Base-by-base conservation (phyloP, 2,329 filamentous ascomycete species). In the Pseudogymnoascus pannorum region DNA sequence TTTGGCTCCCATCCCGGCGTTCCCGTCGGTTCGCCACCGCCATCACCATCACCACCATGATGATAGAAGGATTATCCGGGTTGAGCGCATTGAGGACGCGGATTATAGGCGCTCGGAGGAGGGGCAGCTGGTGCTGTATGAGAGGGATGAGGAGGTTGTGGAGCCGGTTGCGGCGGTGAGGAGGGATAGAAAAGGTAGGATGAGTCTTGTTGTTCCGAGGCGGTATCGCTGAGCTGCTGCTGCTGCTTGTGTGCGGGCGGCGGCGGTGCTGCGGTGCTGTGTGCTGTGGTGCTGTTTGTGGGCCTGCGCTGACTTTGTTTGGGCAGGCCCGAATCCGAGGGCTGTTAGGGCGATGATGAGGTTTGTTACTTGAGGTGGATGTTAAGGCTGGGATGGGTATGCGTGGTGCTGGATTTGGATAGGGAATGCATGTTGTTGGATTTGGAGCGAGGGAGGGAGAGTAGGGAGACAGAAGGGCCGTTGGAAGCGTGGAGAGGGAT, bases 101-200 rank as follows among this genome's bases (percentile, higher is more conserved):
- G 86, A 91, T 73, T 80, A 80, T 42, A 20, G 78, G 80, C 63
- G 77, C 80, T 24, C 74, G 87, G 48, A 79, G 80, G 62, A 76
- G 83, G 16, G 84, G 87, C 71, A 78, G 82, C 48, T 78, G 80
- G 57, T 86, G 67, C 65, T 87, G 8, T 78, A 78, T 44, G 79
- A 82, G 29, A 83, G 86, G 69, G 76, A 82, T 22, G 73, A 83
- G 58, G 80, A 80, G 26, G 82, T 85, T 60, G 80, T 80, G 67
- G 83, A 79, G 68, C 74, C 75, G 38, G 75, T 80, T 58, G 82
- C 85, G 63, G 75, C 86, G 5, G 69, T 77, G 4, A 76, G 79
- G 64, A 68, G 65, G 29, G 91, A 97, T 78, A 88, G 88, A 81
- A 94, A 90, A 92, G 92, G 92, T 95, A 94, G 87, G 89, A 87